These are phyloP conservation scores for Kwoniella heveanensis DNA, from an alignment of 768 basidiomycete species.

Conservation along the genomic window DNA sequence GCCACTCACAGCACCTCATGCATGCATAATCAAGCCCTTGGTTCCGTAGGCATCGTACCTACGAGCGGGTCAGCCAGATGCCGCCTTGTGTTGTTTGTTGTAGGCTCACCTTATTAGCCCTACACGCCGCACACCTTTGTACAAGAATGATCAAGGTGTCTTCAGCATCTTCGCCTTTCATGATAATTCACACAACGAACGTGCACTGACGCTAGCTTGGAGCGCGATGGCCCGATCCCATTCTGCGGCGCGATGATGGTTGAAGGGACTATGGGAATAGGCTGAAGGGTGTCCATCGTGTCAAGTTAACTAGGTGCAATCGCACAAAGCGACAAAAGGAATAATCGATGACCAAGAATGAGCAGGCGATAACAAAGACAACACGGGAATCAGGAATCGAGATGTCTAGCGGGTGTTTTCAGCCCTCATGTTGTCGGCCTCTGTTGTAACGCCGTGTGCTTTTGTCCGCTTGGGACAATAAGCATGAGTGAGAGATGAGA, in stretches of 20 bases:
- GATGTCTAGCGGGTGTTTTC: no score
- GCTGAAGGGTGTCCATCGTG: neutral
- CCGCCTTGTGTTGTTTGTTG: neutral
- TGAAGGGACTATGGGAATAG: neutral
- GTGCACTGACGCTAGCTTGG: neutral
- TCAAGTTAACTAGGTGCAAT: no score
- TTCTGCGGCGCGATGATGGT: neutral
- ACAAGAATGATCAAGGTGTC: neutral
- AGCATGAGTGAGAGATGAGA: no score
- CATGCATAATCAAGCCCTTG: slow-evolving; percentile 17
- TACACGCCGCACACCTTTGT: slow-evolving; percentile 21
- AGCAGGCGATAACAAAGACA: no score
- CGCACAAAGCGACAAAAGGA: no score
- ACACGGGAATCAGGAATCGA: no score
- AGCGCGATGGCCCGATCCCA: neutral
- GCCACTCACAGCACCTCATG: slow-evolving; percentile 20
- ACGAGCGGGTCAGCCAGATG: neutral
- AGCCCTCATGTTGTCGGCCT: no score
- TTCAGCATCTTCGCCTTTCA: no score
- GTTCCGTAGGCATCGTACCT: slow-evolving; percentile 24
- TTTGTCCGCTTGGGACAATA: no score
- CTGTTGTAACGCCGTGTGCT: no score
- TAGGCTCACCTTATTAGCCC: slow-evolving; percentile 23
- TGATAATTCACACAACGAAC: neutral
- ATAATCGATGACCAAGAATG: no score